phyloP scores from a whole-genome alignment of 768 basidiomycete genomes.

The Mrakia gelida region DNA sequence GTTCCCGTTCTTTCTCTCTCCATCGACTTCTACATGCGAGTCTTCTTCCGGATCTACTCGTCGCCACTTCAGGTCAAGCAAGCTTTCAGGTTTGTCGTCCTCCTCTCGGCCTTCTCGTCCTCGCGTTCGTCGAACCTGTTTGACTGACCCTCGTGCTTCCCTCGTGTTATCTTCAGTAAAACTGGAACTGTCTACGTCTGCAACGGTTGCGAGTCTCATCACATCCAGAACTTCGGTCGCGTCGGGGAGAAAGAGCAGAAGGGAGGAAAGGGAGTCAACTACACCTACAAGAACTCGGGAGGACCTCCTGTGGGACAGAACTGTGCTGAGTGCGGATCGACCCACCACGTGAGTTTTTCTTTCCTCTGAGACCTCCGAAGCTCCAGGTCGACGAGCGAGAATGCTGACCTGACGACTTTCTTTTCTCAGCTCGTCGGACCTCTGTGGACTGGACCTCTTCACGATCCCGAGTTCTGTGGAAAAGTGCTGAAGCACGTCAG shows the following conservation, averaged over 20 bases:
- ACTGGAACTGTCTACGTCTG: conserved; percentile 82
- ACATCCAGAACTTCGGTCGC: conserved; percentile 80
- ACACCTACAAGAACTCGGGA: conserved; percentile 64
- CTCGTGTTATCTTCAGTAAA: conserved; percentile 55
- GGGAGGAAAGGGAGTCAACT: conserved; percentile 54
- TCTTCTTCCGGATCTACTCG: conserved; percentile 75
- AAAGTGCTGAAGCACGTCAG: conserved; percentile 71
- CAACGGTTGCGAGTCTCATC: conserved; percentile 70
- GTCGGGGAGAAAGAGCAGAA: conserved; percentile 60
- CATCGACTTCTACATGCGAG: conserved; percentile 93
- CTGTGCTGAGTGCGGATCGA: conserved; percentile 78
- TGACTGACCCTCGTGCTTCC: background rate
- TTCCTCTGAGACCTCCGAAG: background rate
- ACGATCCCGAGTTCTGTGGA: conserved; percentile 68
- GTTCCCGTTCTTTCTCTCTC: conserved; percentile 83
- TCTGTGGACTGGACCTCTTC: conserved; percentile 91
- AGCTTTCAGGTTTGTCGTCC: conserved; percentile 62
- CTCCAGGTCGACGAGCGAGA: background rate
- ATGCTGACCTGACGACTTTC: too few species aligned
- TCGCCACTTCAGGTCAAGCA: conserved; percentile 80
- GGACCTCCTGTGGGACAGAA: conserved; percentile 54
- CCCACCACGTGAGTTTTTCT: conserved; percentile 59
- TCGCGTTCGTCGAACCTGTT: background rate
- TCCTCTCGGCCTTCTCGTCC: background rate
- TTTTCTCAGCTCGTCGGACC: conserved; percentile 73